A percentile compares a stretch with the other conserved stretches of the same genome.
Conservation (phyloP, 2,329 filamentous ascomycete species). For the Epichloe gansuensis region DNA sequence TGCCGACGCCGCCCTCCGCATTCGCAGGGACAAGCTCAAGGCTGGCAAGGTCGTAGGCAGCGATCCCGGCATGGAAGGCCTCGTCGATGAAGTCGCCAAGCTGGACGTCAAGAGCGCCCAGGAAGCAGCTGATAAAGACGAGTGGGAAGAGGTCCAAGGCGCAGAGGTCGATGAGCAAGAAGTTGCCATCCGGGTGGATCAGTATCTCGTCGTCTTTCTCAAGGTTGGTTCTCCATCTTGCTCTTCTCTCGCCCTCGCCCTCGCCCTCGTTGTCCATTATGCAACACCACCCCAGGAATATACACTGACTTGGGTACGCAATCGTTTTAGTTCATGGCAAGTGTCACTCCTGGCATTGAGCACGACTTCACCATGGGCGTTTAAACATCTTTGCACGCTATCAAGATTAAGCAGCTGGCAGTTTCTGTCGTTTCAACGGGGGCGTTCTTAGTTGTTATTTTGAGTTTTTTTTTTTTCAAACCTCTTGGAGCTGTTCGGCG, state of each 20-base stretch:
- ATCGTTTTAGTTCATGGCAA: constrained; percentile 53
- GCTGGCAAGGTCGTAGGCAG: constrained; percentile 33
- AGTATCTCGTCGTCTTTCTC: constrained; percentile 76
- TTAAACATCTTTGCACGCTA: constrained; percentile 27
- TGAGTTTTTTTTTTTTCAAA: no score
- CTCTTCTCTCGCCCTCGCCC: background rate
- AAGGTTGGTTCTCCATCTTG: constrained; percentile 40
- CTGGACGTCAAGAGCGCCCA: constrained; percentile 44
- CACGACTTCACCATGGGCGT: constrained; percentile 97
- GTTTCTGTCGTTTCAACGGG: no score
- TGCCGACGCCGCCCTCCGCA: constrained; percentile 82
- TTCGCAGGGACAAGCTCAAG: constrained; percentile 70
- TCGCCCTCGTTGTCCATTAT: no score
- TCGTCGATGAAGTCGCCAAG: constrained; percentile 68
- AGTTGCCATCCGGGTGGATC: constrained; percentile 73
- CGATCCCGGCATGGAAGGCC: constrained; percentile 60
- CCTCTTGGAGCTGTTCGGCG: no score
- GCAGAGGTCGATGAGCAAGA: constrained; percentile 54
- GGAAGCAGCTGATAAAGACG: constrained; percentile 40
- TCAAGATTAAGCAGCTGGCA: no score
- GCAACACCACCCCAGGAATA: no score
- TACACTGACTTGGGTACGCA: background rate
- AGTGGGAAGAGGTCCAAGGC: constrained; percentile 53
- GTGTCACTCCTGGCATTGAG: constrained; percentile 92
- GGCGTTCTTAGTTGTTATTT: no score